phyloP scores from a whole-genome alignment of 2,329 filamentous ascomycete genomes.

The Pyrenophora tritici-repentis region DNA sequence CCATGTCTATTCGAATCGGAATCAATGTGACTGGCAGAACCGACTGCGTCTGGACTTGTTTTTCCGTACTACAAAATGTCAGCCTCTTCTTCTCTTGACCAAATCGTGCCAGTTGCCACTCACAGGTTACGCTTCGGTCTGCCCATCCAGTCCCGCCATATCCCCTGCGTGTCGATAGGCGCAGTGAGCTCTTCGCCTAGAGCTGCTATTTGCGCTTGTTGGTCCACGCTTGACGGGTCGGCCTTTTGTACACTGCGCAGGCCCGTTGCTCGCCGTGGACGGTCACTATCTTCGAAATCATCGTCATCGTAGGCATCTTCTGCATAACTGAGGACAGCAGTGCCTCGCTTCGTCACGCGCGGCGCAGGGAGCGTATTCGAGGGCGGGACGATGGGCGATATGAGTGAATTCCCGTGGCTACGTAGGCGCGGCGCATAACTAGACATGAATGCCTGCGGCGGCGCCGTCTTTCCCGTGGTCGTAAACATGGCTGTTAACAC shows the following conservation, averaged over 20 bases:
- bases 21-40: conserved; percentile 87
- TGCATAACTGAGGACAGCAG: conserved; percentile 95
- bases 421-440: conserved; percentile 90
- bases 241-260: conserved; percentile 76
- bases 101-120: conserved; percentile 41
- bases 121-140: conserved; percentile 61
- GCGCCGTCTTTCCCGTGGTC: conserved; percentile 50
- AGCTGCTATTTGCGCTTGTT: conserved; percentile 71
- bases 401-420: conserved; percentile 87
- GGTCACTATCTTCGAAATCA: conserved; percentile 75
- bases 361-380: conserved; percentile 70
- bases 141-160: conserved; percentile 96
- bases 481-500: conserved; percentile 46
- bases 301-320: conserved; percentile 93
- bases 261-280: conserved; percentile 73
- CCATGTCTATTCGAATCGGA: conserved; percentile 94
- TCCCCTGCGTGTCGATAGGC: conserved; percentile 84
- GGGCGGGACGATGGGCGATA: conserved; percentile 79
- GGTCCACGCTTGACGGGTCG: conserved; percentile 64
- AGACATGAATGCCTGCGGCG: conserved; percentile 85
- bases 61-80: conserved; percentile 55
- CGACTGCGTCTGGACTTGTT: conserved; percentile 68
- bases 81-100: conserved; percentile 6
- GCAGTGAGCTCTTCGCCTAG: conserved; percentile 79
- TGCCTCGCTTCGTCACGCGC: conserved; percentile 95